phyloP scores from a whole-genome alignment of 306 rosid genomes.

The Urtica urens region DNA sequence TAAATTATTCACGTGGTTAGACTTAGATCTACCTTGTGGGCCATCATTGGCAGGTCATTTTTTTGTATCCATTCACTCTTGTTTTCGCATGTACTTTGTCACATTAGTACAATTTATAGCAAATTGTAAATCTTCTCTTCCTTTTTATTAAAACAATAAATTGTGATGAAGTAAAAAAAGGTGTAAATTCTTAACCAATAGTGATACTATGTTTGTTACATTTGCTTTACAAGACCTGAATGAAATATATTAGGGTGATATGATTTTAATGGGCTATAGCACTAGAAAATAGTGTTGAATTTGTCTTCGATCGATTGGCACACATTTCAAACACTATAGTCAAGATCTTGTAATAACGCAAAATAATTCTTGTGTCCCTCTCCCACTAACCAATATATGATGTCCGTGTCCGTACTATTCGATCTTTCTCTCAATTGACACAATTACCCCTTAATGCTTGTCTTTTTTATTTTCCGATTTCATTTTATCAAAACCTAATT shows the following conservation, averaged over 20 bases:
- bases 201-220: too few species aligned
- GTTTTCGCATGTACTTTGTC: neutral
- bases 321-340: neutral
- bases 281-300: neutral
- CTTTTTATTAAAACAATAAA: too few species aligned
- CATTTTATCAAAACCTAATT: neutral
- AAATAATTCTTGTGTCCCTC: neutral
- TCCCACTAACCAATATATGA: neutral
- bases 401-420: neutral
- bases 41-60: neutral
- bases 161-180: too few species aligned
- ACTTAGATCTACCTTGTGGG: conserved; percentile 17
- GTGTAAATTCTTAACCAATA: too few species aligned
- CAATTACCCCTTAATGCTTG: neutral
- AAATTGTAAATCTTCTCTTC: too few species aligned
- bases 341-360: neutral
- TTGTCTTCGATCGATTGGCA: conserved; percentile 7
- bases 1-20: conserved; percentile 20
- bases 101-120: neutral
- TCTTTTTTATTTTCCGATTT: neutral
- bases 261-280: conserved; percentile 18
- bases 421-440: neutral
- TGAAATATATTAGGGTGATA: neutral
- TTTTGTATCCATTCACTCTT: neutral
- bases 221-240: neutral